phyloP scores from a whole-genome alignment of 2,329 filamentous ascomycete species.

The Microdochium trichocladiopsis region DNA sequence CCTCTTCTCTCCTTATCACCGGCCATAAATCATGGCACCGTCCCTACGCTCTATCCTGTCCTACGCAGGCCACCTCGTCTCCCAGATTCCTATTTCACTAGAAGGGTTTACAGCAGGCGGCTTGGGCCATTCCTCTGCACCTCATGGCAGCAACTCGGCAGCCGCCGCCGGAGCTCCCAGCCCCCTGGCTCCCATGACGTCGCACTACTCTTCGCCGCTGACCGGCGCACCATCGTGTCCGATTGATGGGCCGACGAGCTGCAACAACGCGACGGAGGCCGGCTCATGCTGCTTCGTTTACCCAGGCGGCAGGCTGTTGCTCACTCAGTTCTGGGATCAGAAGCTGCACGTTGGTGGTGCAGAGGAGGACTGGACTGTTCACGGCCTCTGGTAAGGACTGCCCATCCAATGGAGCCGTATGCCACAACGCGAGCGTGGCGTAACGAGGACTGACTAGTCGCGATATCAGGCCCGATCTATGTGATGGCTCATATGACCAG shows the following conservation, averaged over 20 bases:
- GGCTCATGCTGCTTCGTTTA: constrained; percentile 34
- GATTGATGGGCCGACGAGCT: constrained; percentile 31
- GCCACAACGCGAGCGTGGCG: too few relatives aligned
- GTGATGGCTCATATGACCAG: constrained; percentile 34
- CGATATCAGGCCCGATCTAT: constrained; percentile 30
- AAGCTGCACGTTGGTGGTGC: constrained; percentile 29
- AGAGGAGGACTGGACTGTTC: constrained; percentile 35
- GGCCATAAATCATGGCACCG: constrained; percentile 13
- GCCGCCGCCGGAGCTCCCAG: constrained; percentile 2
- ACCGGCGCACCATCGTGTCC: constrained; percentile 29
- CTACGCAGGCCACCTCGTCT: constrained; percentile 24
- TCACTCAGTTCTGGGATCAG: constrained; percentile 37
- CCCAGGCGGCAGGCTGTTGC: constrained; percentile 30
- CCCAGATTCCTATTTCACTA: constrained; percentile 20
- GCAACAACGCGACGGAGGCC: constrained; percentile 26
- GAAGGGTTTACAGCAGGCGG: constrained; percentile 11
- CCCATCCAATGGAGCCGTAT: too few relatives aligned
- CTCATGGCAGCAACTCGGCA: constrained; percentile 2
- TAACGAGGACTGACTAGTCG: neutral
- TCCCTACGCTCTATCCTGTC: constrained; percentile 23
- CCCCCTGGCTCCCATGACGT: constrained; percentile 11
- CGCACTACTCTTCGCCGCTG: constrained; percentile 23
- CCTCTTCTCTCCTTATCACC: neutral
- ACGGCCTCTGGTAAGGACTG: constrained; percentile 31
- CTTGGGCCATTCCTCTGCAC: constrained; percentile 8